phyloP scores from a whole-genome alignment of 2,329 filamentous ascomycete species.

The Penicillium griseofulvum region DNA sequence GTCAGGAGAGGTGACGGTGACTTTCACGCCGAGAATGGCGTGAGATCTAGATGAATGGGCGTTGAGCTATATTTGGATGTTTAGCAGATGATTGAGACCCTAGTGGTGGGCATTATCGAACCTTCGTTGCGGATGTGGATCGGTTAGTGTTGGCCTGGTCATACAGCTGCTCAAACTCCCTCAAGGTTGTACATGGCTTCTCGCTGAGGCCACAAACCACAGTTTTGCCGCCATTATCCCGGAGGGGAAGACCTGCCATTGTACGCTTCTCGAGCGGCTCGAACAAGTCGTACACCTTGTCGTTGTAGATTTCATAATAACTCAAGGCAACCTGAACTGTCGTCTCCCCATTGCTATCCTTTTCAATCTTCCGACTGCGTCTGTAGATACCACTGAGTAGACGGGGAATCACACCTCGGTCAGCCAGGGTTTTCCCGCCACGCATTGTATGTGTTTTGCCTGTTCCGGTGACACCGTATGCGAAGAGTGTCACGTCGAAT shows the following conservation, averaged over 20 bases:
- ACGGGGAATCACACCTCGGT: slow-evolving; percentile 83
- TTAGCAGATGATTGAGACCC: slow-evolving; percentile 17
- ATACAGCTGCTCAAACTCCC: slow-evolving; percentile 86
- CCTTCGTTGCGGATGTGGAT: slow-evolving; percentile 83
- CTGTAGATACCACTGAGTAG: slow-evolving; percentile 83
- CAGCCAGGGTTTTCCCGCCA: slow-evolving; percentile 79
- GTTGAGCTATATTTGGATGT: slow-evolving; percentile 59
- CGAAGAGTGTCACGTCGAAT: slow-evolving; percentile 84
- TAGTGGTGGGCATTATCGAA: slow-evolving; percentile 22
- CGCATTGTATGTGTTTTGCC: slow-evolving; percentile 97
- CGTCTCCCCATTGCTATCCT: slow-evolving; percentile 70
- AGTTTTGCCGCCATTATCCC: slow-evolving; percentile 83
- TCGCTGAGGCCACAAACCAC: slow-evolving; percentile 84
- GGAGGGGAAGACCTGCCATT: slow-evolving; percentile 72
- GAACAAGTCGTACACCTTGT: slow-evolving; percentile 89
- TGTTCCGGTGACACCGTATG: slow-evolving; percentile 88
- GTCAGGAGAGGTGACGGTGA: slow-evolving; percentile 71
- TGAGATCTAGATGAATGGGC: slow-evolving; percentile 87
- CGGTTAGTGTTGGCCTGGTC: slow-evolving; percentile 90
- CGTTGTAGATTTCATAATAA: slow-evolving; percentile 97
- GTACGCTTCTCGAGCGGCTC: slow-evolving; percentile 85
- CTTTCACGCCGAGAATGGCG: slow-evolving; percentile 85
- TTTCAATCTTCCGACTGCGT: slow-evolving; percentile 77
- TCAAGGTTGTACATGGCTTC: slow-evolving; percentile 75
- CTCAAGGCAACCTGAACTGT: slow-evolving; percentile 73